Evolutionary conservation across 1,284 basidiomycete species (phyloP).

Genomic region (Grifola frondosa): DNA sequence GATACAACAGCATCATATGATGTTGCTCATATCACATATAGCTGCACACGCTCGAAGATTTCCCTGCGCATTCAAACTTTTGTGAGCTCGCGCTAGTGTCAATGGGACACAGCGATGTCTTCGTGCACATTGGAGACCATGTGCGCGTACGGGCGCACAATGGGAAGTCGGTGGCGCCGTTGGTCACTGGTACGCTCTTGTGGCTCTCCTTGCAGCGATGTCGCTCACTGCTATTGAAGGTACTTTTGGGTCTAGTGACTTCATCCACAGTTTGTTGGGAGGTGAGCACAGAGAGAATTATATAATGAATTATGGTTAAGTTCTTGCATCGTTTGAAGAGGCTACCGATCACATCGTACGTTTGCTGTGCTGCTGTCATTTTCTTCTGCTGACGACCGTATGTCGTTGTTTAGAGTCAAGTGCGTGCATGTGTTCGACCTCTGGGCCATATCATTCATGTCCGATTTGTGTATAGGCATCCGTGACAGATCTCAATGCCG

Average conservation of each 20-base stretch:
- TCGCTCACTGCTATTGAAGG: conserved; percentile 34
- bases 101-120: conserved; percentile 77
- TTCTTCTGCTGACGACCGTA: background rate
- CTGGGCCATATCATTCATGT: background rate
- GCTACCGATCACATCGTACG: conserved; percentile 71
- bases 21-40: too few species aligned
- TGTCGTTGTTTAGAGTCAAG: conserved; percentile 45
- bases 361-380: conserved; percentile 5
- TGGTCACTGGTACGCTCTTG: conserved; percentile 71
- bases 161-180: conserved; percentile 75
- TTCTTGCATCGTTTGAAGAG: conserved; percentile 50
- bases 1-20: too few species aligned
- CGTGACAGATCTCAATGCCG: conserved; percentile 84
- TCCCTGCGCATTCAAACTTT: conserved; percentile 88
- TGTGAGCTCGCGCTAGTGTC: conserved; percentile 78
- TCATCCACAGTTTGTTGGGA: conserved; percentile 75
- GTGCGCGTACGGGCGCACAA: conserved; percentile 77
- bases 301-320: conserved; percentile 5
- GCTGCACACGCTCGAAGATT: conserved; percentile 86
- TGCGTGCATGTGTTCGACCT: conserved; percentile 14
- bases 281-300: conserved; percentile 39
- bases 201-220: background rate
- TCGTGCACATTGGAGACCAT: conserved; percentile 87
- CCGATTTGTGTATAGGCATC: conserved; percentile 57
- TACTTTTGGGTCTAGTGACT: conserved; percentile 87